Evolutionary conservation across 2,329 filamentous ascomycete species (phyloP), one percentile per base, ranked within the genome.

Genomic region (Colletotrichum tofieldiae): DNA sequence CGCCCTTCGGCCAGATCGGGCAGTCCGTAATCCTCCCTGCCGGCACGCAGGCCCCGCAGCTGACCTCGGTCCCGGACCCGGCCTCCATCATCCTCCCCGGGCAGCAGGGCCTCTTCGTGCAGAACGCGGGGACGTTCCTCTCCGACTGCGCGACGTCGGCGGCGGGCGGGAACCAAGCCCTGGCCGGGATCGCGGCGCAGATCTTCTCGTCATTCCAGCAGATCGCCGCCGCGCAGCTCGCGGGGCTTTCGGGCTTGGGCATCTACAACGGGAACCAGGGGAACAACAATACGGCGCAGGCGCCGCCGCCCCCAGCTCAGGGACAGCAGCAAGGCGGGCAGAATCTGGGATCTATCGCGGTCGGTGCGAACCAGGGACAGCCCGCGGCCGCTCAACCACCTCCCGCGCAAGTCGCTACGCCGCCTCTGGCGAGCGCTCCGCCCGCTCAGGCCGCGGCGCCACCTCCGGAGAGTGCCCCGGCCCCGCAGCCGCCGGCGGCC

Each of bases 31-130:
- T 83, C 70, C 77, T 83, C 62, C 81, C 81, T 9, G 77, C 78
- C 74, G 80, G 77, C 60, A 77, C 77, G 20, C 73, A 76, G 20
- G 77, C 80, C 5, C 80, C 80, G 9, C 75, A 75, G 20, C 75
- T 78, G 45, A 75, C 81, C 63, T 73, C 82, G 56, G 79, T 84
- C 65, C 74, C 75, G 7, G 82, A 83, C 73, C 82, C 82, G 11
- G 82, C 82, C 23, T 75, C 77, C 60, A 83, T 84, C 70, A 82
- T 84, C 69, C 74, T 83, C 35, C 76, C 81, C 3, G 74, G 76
- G 73, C 79, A 81, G 75, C 67, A 73, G 35, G 73, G 67, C 63
- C 76, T 83, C 26, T 80, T 84, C 51, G 79, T 84, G 23, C 80
- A 81, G 70, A 80, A 78, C 74, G 75, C 80, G 26, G 75, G 65